phyloP scores from a whole-genome alignment of 2,329 filamentous ascomycete genomes.

The Venturia effusa region DNA sequence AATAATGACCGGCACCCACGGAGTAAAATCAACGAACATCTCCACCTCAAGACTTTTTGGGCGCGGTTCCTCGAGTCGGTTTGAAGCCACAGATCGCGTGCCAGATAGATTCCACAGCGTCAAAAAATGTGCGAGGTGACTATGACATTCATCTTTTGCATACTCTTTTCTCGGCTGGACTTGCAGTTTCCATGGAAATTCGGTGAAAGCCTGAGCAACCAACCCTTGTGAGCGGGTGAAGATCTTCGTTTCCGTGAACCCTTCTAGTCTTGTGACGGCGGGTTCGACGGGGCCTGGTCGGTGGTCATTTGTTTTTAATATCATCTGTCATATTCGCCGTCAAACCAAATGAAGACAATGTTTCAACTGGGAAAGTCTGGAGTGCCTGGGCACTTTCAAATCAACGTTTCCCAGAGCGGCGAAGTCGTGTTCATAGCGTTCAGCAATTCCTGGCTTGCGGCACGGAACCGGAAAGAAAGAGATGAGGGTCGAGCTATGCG shows the following conservation, averaged over 20 bases:
- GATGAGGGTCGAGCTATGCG: neutral
- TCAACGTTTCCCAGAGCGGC: too few relatives aligned
- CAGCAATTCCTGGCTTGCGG: neutral
- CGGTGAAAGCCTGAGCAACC: neutral
- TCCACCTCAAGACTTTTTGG: neutral
- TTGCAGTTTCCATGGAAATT: neutral
- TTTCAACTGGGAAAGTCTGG: too few relatives aligned
- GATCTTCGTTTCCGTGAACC: neutral
- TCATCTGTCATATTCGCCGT: too few relatives aligned
- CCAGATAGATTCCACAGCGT: neutral
- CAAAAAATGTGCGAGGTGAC: neutral
- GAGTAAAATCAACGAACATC: neutral
- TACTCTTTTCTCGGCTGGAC: neutral
- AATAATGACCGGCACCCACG: neutral
- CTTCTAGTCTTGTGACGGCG: neutral
- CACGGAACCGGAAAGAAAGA: neutral
- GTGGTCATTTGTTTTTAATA: neutral
- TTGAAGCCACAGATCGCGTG: neutral
- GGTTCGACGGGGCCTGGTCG: neutral
- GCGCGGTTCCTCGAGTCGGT: neutral
- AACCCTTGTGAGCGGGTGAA: neutral
- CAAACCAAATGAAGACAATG: too few relatives aligned
- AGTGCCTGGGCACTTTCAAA: too few relatives aligned
- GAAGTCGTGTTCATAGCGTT: too few relatives aligned
- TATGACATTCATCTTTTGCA: neutral